These are phyloP conservation scores for Anaeramoeba flamelloides DNA, from an alignment of 78 protist species.

Conservation along the genomic window DNA sequence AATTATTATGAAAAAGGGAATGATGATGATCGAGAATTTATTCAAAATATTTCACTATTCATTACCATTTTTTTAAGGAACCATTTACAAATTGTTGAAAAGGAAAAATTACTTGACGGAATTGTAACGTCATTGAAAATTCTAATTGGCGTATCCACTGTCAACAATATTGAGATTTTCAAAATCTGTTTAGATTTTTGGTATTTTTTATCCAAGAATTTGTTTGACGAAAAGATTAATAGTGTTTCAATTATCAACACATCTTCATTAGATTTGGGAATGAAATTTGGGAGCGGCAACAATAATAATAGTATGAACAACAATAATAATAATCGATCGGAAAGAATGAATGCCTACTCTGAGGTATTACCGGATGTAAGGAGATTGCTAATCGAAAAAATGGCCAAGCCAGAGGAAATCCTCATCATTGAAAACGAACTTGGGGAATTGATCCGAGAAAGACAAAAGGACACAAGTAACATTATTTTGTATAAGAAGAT, in stretches of 20 bases:
- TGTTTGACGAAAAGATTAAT: slow-evolving; percentile 7
- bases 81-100: slow-evolving; percentile 47
- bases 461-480: slow-evolving; percentile 53
- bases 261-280: background rate
- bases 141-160: slow-evolving; percentile 38
- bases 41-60: slow-evolving; percentile 53
- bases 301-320: no score
- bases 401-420: slow-evolving; percentile 97
- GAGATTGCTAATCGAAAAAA: slow-evolving; percentile 52
- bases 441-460: slow-evolving; percentile 83
- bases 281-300: no score
- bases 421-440: slow-evolving; percentile 80
- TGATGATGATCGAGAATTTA: slow-evolving; percentile 19
- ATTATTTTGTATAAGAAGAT: slow-evolving; percentile 60
- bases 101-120: background rate
- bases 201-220: slow-evolving; percentile 31
- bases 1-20: background rate
- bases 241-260: background rate
- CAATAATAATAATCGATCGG: background rate
- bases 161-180: slow-evolving; percentile 73
- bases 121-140: background rate
- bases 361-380: slow-evolving; percentile 54
- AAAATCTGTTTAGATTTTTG: slow-evolving; percentile 90
- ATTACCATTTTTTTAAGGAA: slow-evolving; percentile 49
- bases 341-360: slow-evolving; percentile 21